Percentiles rank a stretch among this genome's conserved stretches.
phyloP scores from a whole-genome alignment of 352 stramenopile genomes.

The Phytophthora syringae region DNA sequence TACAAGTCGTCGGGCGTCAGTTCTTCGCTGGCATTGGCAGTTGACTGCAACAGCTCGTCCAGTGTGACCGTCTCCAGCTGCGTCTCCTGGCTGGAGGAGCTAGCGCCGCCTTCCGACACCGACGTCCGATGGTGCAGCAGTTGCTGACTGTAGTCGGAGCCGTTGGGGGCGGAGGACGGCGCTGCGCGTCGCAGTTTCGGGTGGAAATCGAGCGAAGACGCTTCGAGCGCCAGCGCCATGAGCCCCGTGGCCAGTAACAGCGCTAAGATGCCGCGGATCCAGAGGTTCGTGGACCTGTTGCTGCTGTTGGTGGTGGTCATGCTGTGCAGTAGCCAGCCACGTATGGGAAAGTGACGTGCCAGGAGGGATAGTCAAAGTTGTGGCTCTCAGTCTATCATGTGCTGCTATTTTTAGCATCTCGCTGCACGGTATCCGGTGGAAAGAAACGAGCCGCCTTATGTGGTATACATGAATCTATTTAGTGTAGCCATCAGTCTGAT shows the following conservation, averaged over 20 bases:
- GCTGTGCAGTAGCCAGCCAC: background rate
- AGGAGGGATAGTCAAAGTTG: slow-evolving; percentile 21
- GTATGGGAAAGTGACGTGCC: slow-evolving; percentile 1
- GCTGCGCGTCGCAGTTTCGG: slow-evolving; percentile 31
- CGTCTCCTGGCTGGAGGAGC: background rate
- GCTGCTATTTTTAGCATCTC: slow-evolving; percentile 14
- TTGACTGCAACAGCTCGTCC: slow-evolving; percentile 17
- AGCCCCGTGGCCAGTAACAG: slow-evolving; percentile 38
- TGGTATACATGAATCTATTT: too few relatives aligned
- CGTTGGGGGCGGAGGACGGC: slow-evolving; percentile 4
- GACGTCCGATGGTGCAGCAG: slow-evolving; percentile 9
- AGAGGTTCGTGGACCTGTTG: slow-evolving; percentile 7
- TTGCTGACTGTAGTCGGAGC: slow-evolving; percentile 11
- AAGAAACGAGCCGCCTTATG: background rate
- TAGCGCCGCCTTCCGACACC: too few relatives aligned
- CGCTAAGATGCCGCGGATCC: slow-evolving; percentile 38
- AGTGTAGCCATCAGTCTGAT: slow-evolving; percentile 13
- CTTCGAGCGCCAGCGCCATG: slow-evolving; percentile 36
- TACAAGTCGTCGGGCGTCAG: slow-evolving; percentile 42
- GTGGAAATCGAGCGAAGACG: slow-evolving; percentile 41
- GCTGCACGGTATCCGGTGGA: slow-evolving; percentile 14
- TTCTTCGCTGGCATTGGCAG: slow-evolving; percentile 14
- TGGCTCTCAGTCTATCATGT: slow-evolving; percentile 25
- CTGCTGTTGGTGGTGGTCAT: slow-evolving; percentile 13
- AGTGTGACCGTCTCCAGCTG: slow-evolving; percentile 14